Evolutionary conservation across 2,329 filamentous ascomycete genomes (phyloP), one percentile per base, ranked within the genome.

Genomic region (Pseudogymnoascus sp.): DNA sequence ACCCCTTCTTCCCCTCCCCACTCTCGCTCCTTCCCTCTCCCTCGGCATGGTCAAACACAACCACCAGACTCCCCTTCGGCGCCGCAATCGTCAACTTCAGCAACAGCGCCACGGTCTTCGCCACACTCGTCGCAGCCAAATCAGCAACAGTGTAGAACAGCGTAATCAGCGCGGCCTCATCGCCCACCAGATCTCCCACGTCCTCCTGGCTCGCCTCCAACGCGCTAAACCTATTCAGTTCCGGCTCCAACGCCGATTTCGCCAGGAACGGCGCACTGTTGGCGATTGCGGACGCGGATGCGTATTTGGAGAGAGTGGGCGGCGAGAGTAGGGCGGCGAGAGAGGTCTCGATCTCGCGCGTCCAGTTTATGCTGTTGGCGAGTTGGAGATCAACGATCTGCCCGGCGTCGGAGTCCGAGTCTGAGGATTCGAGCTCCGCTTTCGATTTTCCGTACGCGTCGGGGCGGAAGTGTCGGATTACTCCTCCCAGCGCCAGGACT

Each of bases 101-200:
- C 0, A 99, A 80, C 67, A 98, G 88, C 3, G 80, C 79, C 0
- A 93, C 96, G 0, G 93, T 91, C 68, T 86, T 85, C 2, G 86
- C 80, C 56, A 86, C 79, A 0, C 88, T 91, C 0, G 84, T 81
- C 0, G 90, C 88, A 78, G 97, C 97, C 0, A 99, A 85, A 76
- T 99, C 95, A 75, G 98, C 98, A 60, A 98, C 83, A 0, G 93
- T 97, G 79, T 97, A 98, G 76, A 98, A 85, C 8, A 98, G 77
- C 0, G 93, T 96, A 12, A 96, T 79, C 0, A 97, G 76, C 3
- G 81, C 68, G 6, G 82, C 78, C 33, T 77, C 68, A 1, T 65
- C 63, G 16, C 43, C 46, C 19, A 71, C 60, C 7, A 72, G 37
- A 12, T 65, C 43, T 0, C 68, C 59, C 26, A 85, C 70, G 3